Percentiles rank a stretch among this genome's conserved stretches.
Evolutionary conservation across 176 grass and related monocot species (phyloP).

Genomic region (Otatea glauca): DNA sequence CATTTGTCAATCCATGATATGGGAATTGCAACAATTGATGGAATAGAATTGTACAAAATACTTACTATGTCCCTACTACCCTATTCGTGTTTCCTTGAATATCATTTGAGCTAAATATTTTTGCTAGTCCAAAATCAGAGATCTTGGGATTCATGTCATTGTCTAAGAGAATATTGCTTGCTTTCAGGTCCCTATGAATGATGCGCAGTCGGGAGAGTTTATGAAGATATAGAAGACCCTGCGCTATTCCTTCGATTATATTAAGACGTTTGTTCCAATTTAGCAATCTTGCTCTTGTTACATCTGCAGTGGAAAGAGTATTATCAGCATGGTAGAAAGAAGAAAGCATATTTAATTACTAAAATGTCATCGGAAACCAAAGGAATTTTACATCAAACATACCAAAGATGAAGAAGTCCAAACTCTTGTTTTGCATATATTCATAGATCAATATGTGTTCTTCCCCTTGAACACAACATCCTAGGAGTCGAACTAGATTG

Average conservation of each 20-base stretch:
- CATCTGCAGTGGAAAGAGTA: background rate
- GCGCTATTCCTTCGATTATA: constrained; percentile 12
- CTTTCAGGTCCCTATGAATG: background rate
- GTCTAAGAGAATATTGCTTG: constrained; percentile 1
- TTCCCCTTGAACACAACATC: too few relatives aligned
- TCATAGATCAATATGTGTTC: too few relatives aligned
- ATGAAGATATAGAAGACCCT: constrained; percentile 32
- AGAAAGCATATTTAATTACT: too few relatives aligned
- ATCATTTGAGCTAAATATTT: constrained; percentile 1
- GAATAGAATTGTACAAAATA: background rate
- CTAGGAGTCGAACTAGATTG: too few relatives aligned
- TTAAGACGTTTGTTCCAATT: constrained; percentile 12
- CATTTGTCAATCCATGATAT: too few relatives aligned
- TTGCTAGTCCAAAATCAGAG: constrained; percentile 8
- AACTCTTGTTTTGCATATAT: constrained; percentile 26
- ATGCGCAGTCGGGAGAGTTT: background rate
- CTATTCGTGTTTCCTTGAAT: constrained; percentile 16
- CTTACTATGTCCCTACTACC: constrained; percentile 34
- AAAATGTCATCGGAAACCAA: too few relatives aligned
- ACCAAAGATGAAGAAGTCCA: constrained; percentile 26
- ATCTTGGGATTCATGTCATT: constrained; percentile 1
- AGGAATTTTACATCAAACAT: background rate
- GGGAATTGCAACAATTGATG: too few relatives aligned
- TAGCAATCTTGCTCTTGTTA: constrained; percentile 14
- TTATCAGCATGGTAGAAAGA: background rate